These are phyloP conservation scores for Populus hybrid DNA, from an alignment of 441 rosid species.

Conservation along the genomic window DNA sequence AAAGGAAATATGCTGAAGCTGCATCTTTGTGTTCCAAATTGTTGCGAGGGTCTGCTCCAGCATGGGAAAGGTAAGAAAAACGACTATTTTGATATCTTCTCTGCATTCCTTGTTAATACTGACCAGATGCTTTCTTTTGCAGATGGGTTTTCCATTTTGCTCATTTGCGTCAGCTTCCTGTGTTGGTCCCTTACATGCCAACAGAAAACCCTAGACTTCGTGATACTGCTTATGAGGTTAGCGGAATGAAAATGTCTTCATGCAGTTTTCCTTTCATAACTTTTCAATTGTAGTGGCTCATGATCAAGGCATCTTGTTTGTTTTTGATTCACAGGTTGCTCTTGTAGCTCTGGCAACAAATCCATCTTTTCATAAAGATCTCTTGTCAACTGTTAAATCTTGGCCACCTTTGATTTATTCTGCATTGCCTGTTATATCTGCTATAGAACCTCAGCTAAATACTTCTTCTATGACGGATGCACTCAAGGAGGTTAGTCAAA, in stretches of 20 bases:
- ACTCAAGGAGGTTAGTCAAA: conserved; percentile 76
- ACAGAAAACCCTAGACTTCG: conserved; percentile 88
- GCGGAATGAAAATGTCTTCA: conserved; percentile 10
- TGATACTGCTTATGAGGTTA: conserved; percentile 97
- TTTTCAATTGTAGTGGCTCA: conserved; percentile 12
- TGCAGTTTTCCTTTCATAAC: neutral
- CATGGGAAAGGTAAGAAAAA: conserved; percentile 93
- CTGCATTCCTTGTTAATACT: conserved; percentile 21
- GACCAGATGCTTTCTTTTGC: conserved; percentile 29
- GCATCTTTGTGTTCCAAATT: conserved; percentile 97
- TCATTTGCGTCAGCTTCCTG: conserved; percentile 96
- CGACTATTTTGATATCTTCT: conserved; percentile 18
- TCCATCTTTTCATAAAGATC: conserved; percentile 75
- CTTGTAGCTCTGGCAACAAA: conserved; percentile 97
- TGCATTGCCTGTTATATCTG: conserved; percentile 84
- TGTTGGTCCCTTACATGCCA: conserved; percentile 94
- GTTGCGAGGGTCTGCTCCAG: conserved; percentile 89
- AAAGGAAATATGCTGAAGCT: conserved; percentile 96
- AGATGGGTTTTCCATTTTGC: conserved; percentile 99
- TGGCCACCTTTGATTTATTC: conserved; percentile 93
- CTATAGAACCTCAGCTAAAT: conserved; percentile 95
- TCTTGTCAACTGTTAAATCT: conserved; percentile 84
- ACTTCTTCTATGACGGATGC: conserved; percentile 94
- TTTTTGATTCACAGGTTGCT: conserved; percentile 64
- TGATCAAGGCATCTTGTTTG: conserved; percentile 1